Percentiles rank a stretch among this genome's conserved stretches.
These are phyloP conservation scores for Sugiyamaella qingdaonensis DNA, from an alignment of 805 yeast species.

Conservation along the genomic window DNA sequence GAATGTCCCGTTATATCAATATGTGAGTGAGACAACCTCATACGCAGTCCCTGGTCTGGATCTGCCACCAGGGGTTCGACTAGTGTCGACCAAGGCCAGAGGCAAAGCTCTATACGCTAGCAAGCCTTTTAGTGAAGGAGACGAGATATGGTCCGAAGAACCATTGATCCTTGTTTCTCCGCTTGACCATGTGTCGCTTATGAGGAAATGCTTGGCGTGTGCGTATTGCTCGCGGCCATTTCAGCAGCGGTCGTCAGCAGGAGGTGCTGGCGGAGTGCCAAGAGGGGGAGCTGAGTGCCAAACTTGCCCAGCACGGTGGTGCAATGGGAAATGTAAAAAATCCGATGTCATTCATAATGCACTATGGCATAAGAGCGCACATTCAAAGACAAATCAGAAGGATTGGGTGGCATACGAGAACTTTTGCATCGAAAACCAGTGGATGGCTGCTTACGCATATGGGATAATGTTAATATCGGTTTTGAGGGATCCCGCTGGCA, in stretches of 20 bases:
- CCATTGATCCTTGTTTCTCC: slow-evolving; percentile 64
- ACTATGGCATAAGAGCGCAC: slow-evolving; percentile 50
- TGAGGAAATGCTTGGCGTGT: slow-evolving; percentile 63
- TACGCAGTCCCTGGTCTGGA: slow-evolving; percentile 43
- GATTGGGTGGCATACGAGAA: slow-evolving; percentile 54
- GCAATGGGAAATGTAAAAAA: slow-evolving; percentile 58
- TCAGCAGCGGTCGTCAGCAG: slow-evolving; percentile 26
- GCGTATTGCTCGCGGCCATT: slow-evolving; percentile 63
- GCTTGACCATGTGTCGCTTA: slow-evolving; percentile 56
- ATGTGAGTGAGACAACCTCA: slow-evolving; percentile 52
- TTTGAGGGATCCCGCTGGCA: slow-evolving; percentile 39
- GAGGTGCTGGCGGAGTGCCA: slow-evolving; percentile 19
- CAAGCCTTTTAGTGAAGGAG: slow-evolving; percentile 45
- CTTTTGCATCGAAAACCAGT: slow-evolving; percentile 58
- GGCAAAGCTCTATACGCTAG: slow-evolving; percentile 63
- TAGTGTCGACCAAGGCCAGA: slow-evolving; percentile 46
- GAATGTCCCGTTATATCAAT: slow-evolving; percentile 43
- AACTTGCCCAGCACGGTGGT: slow-evolving; percentile 66
- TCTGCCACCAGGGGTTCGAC: slow-evolving; percentile 39
- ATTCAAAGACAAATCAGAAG: slow-evolving; percentile 31
- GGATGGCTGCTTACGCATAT: slow-evolving; percentile 66
- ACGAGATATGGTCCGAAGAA: slow-evolving; percentile 56
- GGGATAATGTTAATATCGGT: slow-evolving; percentile 51
- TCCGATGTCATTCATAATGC: slow-evolving; percentile 49
- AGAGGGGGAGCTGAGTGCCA: slow-evolving; percentile 58